Evolutionary conservation across 805 yeast genomes (phyloP).

Genomic region (Barnettozyma vustinii): DNA sequence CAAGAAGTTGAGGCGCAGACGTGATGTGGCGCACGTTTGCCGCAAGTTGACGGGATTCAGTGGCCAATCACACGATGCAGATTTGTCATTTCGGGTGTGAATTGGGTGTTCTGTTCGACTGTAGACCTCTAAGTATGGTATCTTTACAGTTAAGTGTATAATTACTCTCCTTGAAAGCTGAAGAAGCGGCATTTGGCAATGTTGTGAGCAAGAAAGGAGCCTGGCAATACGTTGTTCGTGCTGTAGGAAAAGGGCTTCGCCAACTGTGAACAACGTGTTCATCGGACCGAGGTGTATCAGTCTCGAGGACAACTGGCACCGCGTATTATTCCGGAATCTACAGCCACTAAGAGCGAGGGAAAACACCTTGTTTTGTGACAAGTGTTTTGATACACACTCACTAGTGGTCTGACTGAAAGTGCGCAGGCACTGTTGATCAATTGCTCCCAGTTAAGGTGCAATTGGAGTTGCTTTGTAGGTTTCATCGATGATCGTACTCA

Average conservation of each 20-base stretch:
- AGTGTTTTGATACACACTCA: too few relatives aligned
- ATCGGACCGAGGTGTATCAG: neutral
- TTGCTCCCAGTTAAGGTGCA: too few relatives aligned
- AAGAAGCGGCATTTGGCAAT: neutral
- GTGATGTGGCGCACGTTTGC: conserved; percentile 1
- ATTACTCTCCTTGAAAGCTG: neutral
- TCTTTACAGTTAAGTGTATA: neutral
- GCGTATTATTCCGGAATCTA: neutral
- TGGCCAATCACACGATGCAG: conserved; percentile 5
- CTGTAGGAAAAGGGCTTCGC: too few relatives aligned
- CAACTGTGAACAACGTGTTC: too few relatives aligned
- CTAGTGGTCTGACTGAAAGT: too few relatives aligned
- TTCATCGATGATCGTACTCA: too few relatives aligned
- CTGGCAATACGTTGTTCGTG: neutral
- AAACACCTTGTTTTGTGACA: conserved; percentile 9
- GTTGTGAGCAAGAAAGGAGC: neutral
- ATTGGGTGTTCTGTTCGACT: neutral
- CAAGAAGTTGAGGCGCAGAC: neutral
- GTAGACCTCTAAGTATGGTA: conserved; percentile 3
- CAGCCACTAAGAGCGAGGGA: neutral
- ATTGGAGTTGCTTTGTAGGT: too few relatives aligned
- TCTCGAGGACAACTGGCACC: too few relatives aligned
- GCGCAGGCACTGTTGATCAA: too few relatives aligned
- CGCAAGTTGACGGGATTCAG: neutral
- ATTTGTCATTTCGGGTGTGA: conserved; percentile 13